These are phyloP conservation scores for Sutorius eximius DNA, from an alignment of 1,284 basidiomycete genomes.

Conservation along the genomic window DNA sequence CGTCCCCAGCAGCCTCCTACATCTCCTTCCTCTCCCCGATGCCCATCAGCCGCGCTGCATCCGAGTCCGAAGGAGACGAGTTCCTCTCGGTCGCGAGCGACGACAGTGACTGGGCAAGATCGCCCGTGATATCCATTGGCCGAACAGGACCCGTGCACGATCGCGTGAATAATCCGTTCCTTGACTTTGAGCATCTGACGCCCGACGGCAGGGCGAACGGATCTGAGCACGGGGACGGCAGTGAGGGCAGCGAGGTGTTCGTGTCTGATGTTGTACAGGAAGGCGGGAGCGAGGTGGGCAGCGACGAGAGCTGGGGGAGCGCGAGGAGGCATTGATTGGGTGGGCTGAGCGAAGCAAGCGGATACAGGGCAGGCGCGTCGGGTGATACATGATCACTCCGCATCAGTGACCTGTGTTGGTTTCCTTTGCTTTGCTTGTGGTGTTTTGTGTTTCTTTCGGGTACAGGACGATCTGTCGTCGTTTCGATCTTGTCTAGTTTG, in stretches of 20 bases:
- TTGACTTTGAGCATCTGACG: slow-evolving; percentile 24
- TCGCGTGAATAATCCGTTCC: slow-evolving; percentile 24
- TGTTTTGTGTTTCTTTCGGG: neutral
- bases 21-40: slow-evolving; percentile 30
- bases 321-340: slow-evolving; percentile 15
- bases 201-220: neutral
- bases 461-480: neutral
- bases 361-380: neutral
- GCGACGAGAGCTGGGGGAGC: slow-evolving; percentile 32
- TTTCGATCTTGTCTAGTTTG: neutral
- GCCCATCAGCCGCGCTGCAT: slow-evolving; percentile 16
- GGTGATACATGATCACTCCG: neutral
- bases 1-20: slow-evolving; percentile 21
- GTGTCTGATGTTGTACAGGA: slow-evolving; percentile 16
- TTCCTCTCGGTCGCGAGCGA: slow-evolving; percentile 29
- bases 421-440: neutral
- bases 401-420: neutral
- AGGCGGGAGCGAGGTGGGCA: slow-evolving; percentile 27
- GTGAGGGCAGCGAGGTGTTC: slow-evolving; percentile 26
- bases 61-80: slow-evolving; percentile 30
- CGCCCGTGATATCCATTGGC: neutral
- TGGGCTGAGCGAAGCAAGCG: neutral
- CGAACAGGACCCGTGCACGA: slow-evolving; percentile 7
- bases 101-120: slow-evolving; percentile 17
- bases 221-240: slow-evolving; percentile 8